phyloP scores from a whole-genome alignment of 371 early-diverging fungal genomes.

The Mortierella sp. region DNA sequence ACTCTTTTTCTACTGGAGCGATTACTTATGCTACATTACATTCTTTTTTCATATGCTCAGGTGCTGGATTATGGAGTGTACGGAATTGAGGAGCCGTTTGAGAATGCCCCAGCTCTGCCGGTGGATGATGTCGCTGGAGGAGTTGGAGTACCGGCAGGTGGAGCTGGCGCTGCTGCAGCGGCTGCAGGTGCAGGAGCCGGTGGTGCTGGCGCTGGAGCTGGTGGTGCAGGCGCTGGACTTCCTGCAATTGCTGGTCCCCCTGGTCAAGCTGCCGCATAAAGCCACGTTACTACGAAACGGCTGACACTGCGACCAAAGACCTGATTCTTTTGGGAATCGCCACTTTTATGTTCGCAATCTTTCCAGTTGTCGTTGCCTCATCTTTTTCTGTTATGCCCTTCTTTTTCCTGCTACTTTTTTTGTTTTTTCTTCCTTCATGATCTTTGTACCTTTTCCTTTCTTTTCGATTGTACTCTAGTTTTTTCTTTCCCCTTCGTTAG shows the following conservation, averaged over 20 bases:
- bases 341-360: not conserved
- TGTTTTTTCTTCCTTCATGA: not conserved
- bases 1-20: not conserved
- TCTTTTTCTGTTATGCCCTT: not conserved
- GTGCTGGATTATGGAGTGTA: slow-evolving; percentile 67
- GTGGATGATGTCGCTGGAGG: slow-evolving; percentile 33
- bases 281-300: not conserved
- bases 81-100: slow-evolving; percentile 60
- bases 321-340: not conserved
- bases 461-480: not conserved
- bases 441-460: not conserved
- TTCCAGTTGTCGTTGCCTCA: not conserved
- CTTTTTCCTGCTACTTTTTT: not conserved
- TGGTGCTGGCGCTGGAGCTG: not conserved
- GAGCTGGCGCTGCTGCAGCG: not conserved
- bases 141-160: slow-evolving; percentile 17
- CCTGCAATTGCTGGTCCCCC: not conserved
- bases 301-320: slow-evolving; percentile 8
- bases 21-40: not conserved
- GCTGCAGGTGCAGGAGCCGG: not conserved
- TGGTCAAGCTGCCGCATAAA: slow-evolving; percentile 4
- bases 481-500: not conserved
- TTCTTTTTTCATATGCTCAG: not conserved
- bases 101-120: slow-evolving; percentile 52
- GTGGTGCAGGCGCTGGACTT: not conserved